Evolutionary conservation across 2,329 filamentous ascomycete genomes (phyloP), one percentile per base, ranked within the genome.

Genomic region (Aureobasidium sp.): DNA sequence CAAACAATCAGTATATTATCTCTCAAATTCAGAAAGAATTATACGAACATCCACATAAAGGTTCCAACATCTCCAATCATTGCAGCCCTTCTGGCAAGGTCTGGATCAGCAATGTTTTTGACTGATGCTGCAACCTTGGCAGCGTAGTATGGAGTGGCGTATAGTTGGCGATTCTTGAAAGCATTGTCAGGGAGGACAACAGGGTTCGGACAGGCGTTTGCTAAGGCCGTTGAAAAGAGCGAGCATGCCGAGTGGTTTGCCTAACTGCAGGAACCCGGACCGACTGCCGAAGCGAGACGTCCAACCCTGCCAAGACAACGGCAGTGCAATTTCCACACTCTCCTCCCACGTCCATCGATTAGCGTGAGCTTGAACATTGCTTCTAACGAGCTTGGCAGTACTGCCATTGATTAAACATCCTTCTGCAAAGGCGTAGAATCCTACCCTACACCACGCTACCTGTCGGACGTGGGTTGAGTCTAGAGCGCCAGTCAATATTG

Each of bases 61-160:
- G 51, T 53, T 53, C 51, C 22, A 53, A 53, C 34, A 41, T 53
- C 34, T 53, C 51, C 22, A 53, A 53, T 53, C 51, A 53, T 53
- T 39, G 36, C 36, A 53, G 51, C 51, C 51, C 51, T 53, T 53
- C 20, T 53, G 34, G 51, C 36, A 41, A 53, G 51, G 36, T 53
- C 51, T 53, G 36, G 51, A 41, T 53, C 51, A 36, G 51, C 36
- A 41, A 53, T 53, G 15, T 53, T 41, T 27, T 41, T 53, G 20
- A 53, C 51, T 53, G 36, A 41, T 29, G 36, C 51, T 53, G 36
- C 36, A 27, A 53, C 51, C 41, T 53, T 53, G 36, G 51, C 36
- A 53, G 51, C 51, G 51, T 53, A 53, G 36, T 41, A 53, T 53
- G 36, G 51, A 53, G 51, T 53, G 36, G 51, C 51, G 51, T 53